Percentiles rank a stretch among this genome's conserved stretches.
Conservation (phyloP, 1,139 yeast species). For the Meyerozyma sp. region DNA sequence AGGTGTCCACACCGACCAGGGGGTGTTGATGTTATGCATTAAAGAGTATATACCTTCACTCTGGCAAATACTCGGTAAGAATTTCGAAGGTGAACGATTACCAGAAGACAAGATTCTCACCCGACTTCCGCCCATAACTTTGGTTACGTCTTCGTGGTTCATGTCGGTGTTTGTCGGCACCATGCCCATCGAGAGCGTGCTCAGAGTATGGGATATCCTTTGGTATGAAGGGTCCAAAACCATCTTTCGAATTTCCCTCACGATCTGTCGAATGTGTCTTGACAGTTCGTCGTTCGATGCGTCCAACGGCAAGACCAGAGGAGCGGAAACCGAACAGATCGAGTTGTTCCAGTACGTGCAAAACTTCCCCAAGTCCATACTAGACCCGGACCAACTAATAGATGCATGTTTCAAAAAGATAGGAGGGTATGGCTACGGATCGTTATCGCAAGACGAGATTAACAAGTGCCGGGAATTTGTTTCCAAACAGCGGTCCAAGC, state of each 20-base stretch:
- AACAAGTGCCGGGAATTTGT: conserved; percentile 74
- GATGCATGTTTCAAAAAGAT: conserved; percentile 72
- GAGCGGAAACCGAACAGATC: conserved; percentile 57
- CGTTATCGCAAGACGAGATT: conserved; percentile 77
- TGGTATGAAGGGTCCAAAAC: conserved; percentile 91
- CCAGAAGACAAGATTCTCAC: conserved; percentile 60
- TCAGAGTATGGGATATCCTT: conserved; percentile 90
- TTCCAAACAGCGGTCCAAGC: conserved; percentile 47
- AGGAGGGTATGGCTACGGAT: conserved; percentile 64
- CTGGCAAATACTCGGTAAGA: conserved; percentile 54
- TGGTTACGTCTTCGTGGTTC: conserved; percentile 96
- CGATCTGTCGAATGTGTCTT: conserved; percentile 75
- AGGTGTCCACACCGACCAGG: conserved; percentile 95
- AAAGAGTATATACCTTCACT: conserved; percentile 78
- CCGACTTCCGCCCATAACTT: conserved; percentile 81
- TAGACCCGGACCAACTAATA: conserved; percentile 67
- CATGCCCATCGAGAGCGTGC: conserved; percentile 79
- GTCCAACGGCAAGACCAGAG: conserved; percentile 10
- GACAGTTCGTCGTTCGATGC: conserved; percentile 44
- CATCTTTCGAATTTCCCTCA: conserved; percentile 74
- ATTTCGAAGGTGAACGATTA: conserved; percentile 37
- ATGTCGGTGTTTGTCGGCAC: conserved; percentile 91
- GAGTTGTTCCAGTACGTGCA: conserved; percentile 87
- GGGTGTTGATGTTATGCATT: conserved; percentile 82
- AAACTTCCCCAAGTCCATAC: conserved; percentile 65